These are phyloP conservation scores for Cadophora sp. DNA, from an alignment of 2,329 filamentous ascomycete species.

Conservation along the genomic window DNA sequence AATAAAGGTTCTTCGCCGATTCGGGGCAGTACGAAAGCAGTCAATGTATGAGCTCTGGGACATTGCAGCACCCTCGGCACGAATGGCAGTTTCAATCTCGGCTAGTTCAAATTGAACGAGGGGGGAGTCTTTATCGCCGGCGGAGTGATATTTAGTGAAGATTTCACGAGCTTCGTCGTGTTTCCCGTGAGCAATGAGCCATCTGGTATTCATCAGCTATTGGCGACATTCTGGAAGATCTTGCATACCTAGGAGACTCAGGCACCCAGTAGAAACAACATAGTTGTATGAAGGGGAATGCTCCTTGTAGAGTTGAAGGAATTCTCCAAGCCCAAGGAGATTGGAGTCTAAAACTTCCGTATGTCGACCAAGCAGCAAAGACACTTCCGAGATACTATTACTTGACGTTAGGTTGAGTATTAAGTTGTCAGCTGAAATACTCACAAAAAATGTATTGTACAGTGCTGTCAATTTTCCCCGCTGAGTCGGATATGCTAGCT, in stretches of 20 bases:
- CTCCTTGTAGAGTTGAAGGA: constrained; percentile 45
- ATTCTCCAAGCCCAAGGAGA: constrained; percentile 39
- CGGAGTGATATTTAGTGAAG: constrained; percentile 60
- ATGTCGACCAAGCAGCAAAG: constrained; percentile 52
- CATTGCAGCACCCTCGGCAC: constrained; percentile 50
- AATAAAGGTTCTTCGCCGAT: constrained; percentile 27
- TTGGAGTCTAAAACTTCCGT: constrained; percentile 44
- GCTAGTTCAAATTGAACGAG: constrained; percentile 56
- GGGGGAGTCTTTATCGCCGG: constrained; percentile 50
- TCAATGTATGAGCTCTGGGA: constrained; percentile 48
- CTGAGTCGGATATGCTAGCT: constrained; percentile 48
- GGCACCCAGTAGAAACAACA: constrained; percentile 14
- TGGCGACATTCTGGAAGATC: too few species aligned
- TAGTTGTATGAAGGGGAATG: constrained; percentile 53
- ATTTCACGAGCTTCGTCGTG: constrained; percentile 58
- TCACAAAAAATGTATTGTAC: constrained; percentile 15
- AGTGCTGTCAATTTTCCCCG: constrained; percentile 42
- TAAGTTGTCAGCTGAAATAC: background rate
- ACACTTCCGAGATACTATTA: constrained; percentile 47
- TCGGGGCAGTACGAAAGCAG: constrained; percentile 36
- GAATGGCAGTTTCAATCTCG: constrained; percentile 57
- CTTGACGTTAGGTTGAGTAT: background rate
- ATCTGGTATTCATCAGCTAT: constrained; percentile 47
- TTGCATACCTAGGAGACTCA: constrained; percentile 20
- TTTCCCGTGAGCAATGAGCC: constrained; percentile 54